phyloP scores from a whole-genome alignment of 2,329 filamentous ascomycete genomes.

The Xylariaceae sp. region DNA sequence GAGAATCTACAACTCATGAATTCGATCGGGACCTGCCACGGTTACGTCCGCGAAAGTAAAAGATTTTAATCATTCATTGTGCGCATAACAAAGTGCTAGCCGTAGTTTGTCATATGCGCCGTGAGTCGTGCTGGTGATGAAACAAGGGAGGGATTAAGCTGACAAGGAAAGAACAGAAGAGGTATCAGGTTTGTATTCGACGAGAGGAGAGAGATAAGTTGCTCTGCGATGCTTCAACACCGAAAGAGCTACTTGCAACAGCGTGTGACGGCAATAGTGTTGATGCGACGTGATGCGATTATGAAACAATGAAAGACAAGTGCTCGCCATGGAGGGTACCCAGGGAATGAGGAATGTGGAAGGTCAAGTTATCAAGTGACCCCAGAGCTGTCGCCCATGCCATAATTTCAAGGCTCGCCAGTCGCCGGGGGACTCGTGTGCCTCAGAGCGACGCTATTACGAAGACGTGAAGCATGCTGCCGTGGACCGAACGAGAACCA shows the following conservation, averaged over 20 bases:
- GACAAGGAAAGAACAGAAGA: slow-evolving; percentile 15
- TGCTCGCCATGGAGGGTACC: slow-evolving; percentile 4
- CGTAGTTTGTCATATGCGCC: slow-evolving; percentile 30
- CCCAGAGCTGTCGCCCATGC: not conserved
- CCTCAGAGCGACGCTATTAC: not conserved
- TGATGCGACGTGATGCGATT: slow-evolving; percentile 10
- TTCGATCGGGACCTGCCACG: slow-evolving; percentile 10
- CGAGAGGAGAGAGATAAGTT: not conserved
- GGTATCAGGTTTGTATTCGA: slow-evolving; percentile 5
- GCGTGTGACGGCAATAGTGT: slow-evolving; percentile 1
- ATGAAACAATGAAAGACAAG: slow-evolving; percentile 8
- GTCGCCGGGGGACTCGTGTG: not conserved
- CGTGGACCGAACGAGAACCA: slow-evolving; percentile 3
- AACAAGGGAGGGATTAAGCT: slow-evolving; percentile 22
- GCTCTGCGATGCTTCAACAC: not conserved
- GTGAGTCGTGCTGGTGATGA: slow-evolving; percentile 27
- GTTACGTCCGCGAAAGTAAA: slow-evolving; percentile 13
- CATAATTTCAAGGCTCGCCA: not conserved
- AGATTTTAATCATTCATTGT: slow-evolving; percentile 11
- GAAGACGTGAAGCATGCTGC: not conserved
- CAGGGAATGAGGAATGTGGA: slow-evolving; percentile 4
- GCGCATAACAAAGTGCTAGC: slow-evolving; percentile 27
- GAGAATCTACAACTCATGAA: slow-evolving; percentile 12
- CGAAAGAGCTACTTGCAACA: not conserved
- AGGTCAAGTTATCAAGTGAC: slow-evolving; percentile 7